Evolutionary conservation across 2,329 filamentous ascomycete species (phyloP).

Genomic region (Alternaria ethzedia): DNA sequence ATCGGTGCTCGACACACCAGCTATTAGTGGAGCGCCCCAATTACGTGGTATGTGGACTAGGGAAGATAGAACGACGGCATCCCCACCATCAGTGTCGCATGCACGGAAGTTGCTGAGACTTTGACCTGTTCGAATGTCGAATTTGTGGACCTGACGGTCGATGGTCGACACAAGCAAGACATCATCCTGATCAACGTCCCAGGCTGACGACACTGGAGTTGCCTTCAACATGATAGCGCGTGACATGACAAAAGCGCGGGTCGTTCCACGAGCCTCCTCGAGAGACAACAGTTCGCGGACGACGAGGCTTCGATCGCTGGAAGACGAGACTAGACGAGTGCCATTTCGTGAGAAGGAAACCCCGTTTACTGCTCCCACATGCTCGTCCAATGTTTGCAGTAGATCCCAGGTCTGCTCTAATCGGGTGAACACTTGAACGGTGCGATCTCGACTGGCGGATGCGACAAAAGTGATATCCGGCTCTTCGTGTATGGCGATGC

Average conservation of each 20-base stretch:
- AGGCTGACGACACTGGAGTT: constrained; percentile 82
- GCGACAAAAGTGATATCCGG: constrained; percentile 72
- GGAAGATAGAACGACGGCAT: constrained; percentile 83
- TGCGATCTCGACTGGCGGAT: constrained; percentile 80
- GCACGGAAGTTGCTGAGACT: constrained; percentile 79
- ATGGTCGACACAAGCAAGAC: constrained; percentile 65
- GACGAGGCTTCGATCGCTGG: constrained; percentile 81
- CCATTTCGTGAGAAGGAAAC: constrained; percentile 77
- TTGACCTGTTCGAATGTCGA: constrained; percentile 70
- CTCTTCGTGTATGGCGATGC: constrained; percentile 76
- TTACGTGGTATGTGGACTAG: constrained; percentile 67
- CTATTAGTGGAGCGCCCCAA: constrained; percentile 69
- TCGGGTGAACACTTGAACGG: constrained; percentile 84
- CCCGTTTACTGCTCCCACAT: constrained; percentile 82
- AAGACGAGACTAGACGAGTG: constrained; percentile 79
- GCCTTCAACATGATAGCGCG: constrained; percentile 83
- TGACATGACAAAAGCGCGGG: constrained; percentile 77
- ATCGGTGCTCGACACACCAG: constrained; percentile 92
- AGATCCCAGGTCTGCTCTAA: constrained; percentile 69
- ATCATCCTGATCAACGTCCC: constrained; percentile 67
- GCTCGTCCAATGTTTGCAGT: constrained; percentile 90
- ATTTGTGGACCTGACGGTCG: constrained; percentile 66
- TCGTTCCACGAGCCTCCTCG: constrained; percentile 63
- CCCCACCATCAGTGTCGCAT: constrained; percentile 77
- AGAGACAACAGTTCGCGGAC: constrained; percentile 78